Percentiles rank a stretch among this genome's conserved stretches.
Conservation (phyloP, 192 early-diverging fungal species). For the Gorgonomyces haynaldii region DNA sequence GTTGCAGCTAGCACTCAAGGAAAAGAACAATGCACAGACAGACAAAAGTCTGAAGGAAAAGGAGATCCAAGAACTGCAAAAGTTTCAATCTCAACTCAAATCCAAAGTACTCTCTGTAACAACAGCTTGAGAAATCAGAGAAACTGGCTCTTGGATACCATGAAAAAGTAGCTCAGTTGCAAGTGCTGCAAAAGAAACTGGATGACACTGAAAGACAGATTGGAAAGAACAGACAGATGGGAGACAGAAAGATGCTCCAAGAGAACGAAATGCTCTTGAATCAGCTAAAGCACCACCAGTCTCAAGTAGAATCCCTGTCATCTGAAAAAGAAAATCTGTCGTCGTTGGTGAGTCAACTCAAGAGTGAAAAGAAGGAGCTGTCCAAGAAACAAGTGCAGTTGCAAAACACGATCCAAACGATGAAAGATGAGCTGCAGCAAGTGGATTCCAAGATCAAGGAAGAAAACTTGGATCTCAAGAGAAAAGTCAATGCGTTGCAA, state of each 20-base stretch:
- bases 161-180: constrained; percentile 1
- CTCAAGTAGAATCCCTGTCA: not conserved
- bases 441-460: constrained; percentile 3
- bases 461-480: not conserved
- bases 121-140: constrained; percentile 18
- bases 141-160: constrained; percentile 7
- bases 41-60: constrained; percentile 8
- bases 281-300: not conserved
- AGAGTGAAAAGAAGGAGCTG: not conserved
- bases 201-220: constrained; percentile 5
- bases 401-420: not conserved
- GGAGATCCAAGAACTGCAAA: constrained; percentile 9
- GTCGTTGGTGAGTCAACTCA: not conserved
- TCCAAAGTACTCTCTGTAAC: constrained; percentile 5
- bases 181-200: constrained; percentile 10
- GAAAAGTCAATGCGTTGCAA: not conserved
- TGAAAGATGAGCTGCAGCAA: not conserved
- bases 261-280: constrained; percentile 1
- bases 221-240: constrained; percentile 1
- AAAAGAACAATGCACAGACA: constrained; percentile 14
- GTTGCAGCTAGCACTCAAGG: constrained; percentile 9
- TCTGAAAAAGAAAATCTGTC: not conserved
- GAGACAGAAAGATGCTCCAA: not conserved
- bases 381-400: not conserved
- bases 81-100: not conserved